phyloP scores from a whole-genome alignment of 106 monocot genomes.

The Dendrobium huoshanense region DNA sequence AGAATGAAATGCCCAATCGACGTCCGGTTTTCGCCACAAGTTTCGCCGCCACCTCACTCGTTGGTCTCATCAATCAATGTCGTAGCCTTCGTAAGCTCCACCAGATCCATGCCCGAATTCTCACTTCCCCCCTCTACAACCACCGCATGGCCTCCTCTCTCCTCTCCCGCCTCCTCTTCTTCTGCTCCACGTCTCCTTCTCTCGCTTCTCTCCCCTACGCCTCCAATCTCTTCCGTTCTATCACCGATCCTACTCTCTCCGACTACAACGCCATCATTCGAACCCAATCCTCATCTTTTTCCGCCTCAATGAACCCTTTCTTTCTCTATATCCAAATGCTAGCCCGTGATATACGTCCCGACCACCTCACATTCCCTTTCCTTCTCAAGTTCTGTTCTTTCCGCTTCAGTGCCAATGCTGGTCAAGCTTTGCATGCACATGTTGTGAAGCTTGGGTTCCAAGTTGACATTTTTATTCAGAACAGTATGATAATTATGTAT shows the following conservation, averaged over 20 bases:
- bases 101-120: constrained; percentile 9
- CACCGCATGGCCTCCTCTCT: constrained; percentile 1
- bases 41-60: neutral
- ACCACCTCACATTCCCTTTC: constrained; percentile 57
- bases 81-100: neutral
- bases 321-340: constrained; percentile 33
- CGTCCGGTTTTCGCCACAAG: neutral
- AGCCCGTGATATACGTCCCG: constrained; percentile 18
- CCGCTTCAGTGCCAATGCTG: neutral
- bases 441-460: constrained; percentile 22
- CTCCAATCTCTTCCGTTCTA: constrained; percentile 22
- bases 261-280: constrained; percentile 42
- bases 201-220: constrained; percentile 11
- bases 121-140: constrained; percentile 1
- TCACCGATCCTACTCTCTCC: constrained; percentile 20
- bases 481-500: constrained; percentile 30
- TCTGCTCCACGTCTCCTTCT: constrained; percentile 11
- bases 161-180: constrained; percentile 13
- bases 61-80: neutral
- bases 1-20: constrained; percentile 3
- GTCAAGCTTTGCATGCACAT: constrained; percentile 30
- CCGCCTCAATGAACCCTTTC: constrained; percentile 12
- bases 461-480: constrained; percentile 25
- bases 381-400: constrained; percentile 32
- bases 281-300: constrained; percentile 8